A percentile compares a stretch with the other conserved stretches of the same genome.
Evolutionary conservation across 768 basidiomycete genomes (phyloP).

Genomic region (Coprinopsis cinerea): DNA sequence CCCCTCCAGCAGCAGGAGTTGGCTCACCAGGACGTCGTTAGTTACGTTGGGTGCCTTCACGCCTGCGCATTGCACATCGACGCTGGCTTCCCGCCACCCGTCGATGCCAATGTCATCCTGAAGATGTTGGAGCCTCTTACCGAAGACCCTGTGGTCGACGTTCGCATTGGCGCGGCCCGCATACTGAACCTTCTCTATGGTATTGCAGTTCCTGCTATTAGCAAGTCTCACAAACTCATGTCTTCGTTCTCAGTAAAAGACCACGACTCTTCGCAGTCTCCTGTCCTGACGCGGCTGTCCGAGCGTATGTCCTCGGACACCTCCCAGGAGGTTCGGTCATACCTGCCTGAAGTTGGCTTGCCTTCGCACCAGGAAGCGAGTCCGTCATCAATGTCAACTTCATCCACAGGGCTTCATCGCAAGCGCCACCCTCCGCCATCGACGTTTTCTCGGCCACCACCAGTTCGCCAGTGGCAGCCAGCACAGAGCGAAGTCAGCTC

Average conservation of each 20-base stretch:
- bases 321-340: constrained; percentile 28
- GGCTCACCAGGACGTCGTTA: constrained; percentile 32
- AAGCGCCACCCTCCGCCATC: background rate
- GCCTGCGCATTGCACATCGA: constrained; percentile 39
- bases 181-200: constrained; percentile 52
- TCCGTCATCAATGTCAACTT: background rate
- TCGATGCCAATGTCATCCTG: constrained; percentile 39
- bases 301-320: constrained; percentile 46
- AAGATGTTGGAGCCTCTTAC: constrained; percentile 49
- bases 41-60: constrained; percentile 71
- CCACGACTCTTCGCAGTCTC: constrained; percentile 18
- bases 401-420: background rate
- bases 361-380: background rate
- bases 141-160: constrained; percentile 70
- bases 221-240: constrained; percentile 8
- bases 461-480: too few relatives aligned
- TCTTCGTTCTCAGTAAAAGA: background rate
- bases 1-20: constrained; percentile 1
- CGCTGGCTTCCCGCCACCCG: constrained; percentile 15
- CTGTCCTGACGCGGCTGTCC: constrained; percentile 33
- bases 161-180: constrained; percentile 82
- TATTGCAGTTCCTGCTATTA: constrained; percentile 35
- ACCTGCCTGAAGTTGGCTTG: background rate
- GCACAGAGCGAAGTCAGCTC: background rate
- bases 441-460: constrained; percentile 2